These are phyloP conservation scores for Neurospora sp. DNA, from an alignment of 495 filamentous ascomycete species.

Conservation along the genomic window DNA sequence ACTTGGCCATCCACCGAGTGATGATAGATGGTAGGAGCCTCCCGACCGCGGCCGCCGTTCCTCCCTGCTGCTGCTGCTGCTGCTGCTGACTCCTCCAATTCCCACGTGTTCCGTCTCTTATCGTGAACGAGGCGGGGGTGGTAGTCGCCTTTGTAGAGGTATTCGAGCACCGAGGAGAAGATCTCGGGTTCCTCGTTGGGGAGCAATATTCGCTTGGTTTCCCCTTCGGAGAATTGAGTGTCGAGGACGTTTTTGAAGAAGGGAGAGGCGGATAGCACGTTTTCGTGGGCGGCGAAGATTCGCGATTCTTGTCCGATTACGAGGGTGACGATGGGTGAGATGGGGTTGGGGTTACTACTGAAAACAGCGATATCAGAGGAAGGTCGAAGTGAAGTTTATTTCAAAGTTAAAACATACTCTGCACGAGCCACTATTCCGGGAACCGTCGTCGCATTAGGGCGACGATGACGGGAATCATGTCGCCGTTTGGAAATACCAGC, in stretches of 20 bases:
- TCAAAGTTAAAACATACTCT: constrained; percentile 23
- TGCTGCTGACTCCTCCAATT: constrained; percentile 43
- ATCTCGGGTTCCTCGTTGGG: constrained; percentile 82
- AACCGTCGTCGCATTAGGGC: constrained; percentile 28
- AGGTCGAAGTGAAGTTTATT: neutral
- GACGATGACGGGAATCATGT: constrained; percentile 27
- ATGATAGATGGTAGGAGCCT: constrained; percentile 62
- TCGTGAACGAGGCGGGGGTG: constrained; percentile 67
- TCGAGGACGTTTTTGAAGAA: constrained; percentile 59
- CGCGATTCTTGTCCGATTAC: constrained; percentile 66
- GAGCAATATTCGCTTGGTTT: constrained; percentile 62
- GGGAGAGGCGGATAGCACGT: constrained; percentile 65
- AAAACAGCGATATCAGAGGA: constrained; percentile 6
- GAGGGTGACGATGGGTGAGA: constrained; percentile 69
- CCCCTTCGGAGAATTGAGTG: constrained; percentile 51
- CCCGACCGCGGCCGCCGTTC: constrained; percentile 12
- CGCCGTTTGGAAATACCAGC: constrained; percentile 36
- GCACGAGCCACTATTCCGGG: constrained; percentile 17
- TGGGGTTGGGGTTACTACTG: constrained; percentile 36
- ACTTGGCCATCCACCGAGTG: constrained; percentile 54
- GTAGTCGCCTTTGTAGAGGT: constrained; percentile 88
- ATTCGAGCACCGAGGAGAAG: constrained; percentile 84
- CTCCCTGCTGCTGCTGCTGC: neutral
- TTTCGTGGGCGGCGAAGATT: constrained; percentile 85
- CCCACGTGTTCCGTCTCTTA: constrained; percentile 56